These are phyloP conservation scores for Claviceps quebecensis DNA, from an alignment of 2,329 filamentous ascomycete genomes.

Conservation along the genomic window DNA sequence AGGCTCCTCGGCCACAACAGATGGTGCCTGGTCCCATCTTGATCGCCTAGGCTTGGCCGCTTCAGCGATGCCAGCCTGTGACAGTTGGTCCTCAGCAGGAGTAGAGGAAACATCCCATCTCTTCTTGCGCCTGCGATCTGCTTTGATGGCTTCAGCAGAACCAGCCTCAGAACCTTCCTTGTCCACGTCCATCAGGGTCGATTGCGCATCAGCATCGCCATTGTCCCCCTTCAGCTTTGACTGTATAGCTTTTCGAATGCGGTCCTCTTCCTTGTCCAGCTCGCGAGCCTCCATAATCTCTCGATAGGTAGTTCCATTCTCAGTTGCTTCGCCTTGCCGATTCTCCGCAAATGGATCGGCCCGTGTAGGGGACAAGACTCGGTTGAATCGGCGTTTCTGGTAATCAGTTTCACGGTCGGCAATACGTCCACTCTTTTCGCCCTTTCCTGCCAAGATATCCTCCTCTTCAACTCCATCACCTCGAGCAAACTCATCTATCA, in stretches of 20 bases:
- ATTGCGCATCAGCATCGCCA: constrained; percentile 49
- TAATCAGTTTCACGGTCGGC: constrained; percentile 91
- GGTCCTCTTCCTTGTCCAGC: constrained; percentile 83
- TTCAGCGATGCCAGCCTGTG: constrained; percentile 31
- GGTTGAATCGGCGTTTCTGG: constrained; percentile 87
- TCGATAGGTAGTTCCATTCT: constrained; percentile 69
- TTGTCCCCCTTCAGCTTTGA: constrained; percentile 52
- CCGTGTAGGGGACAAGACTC: constrained; percentile 71
- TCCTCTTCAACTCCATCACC: constrained; percentile 82
- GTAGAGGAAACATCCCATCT: constrained; percentile 75
- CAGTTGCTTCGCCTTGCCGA: constrained; percentile 48
- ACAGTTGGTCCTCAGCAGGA: constrained; percentile 36
- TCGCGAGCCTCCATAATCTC: constrained; percentile 86
- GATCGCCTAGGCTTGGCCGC: constrained; percentile 60
- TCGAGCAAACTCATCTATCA: constrained; percentile 87
- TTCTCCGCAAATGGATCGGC: constrained; percentile 76
- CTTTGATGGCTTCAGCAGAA: constrained; percentile 46
- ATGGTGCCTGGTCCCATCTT: constrained; percentile 75
- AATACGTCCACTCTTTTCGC: constrained; percentile 83
- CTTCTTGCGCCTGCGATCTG: constrained; percentile 75
- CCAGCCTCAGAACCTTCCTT: constrained; percentile 63
- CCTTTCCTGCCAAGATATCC: constrained; percentile 68
- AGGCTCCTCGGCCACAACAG: constrained; percentile 40
- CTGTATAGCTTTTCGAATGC: constrained; percentile 66
- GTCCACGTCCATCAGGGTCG: constrained; percentile 60